A percentile compares a stretch with the other conserved stretches of the same genome.
Conservation (phyloP, 441 rosid genomes). For the Corymbia calophylla region DNA sequence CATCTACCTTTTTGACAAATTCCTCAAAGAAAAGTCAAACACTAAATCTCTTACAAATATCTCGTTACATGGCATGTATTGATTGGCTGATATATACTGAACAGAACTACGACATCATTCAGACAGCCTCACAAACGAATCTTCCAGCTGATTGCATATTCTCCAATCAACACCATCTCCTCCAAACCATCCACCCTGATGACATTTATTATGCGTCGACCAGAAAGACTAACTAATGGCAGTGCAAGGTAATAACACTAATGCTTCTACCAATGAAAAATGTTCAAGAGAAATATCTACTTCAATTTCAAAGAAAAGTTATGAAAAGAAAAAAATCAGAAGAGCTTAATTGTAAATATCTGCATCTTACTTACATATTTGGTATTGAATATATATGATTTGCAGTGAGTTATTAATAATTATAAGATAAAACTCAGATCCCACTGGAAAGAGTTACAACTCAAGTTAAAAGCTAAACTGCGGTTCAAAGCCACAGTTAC, state of each 20-base stretch:
- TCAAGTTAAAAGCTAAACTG: neutral
- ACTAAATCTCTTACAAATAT: neutral
- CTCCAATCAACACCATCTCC: neutral
- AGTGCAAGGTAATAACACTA: neutral
- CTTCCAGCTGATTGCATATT: neutral
- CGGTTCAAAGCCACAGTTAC: neutral
- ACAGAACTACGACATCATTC: neutral
- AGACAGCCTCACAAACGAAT: neutral
- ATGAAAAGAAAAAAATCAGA: neutral
- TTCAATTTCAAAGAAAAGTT: neutral
- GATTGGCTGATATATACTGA: neutral
- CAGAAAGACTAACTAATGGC: neutral
- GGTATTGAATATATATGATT: neutral
- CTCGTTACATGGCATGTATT: neutral
- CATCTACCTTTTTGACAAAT: neutral
- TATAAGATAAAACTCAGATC: neutral
- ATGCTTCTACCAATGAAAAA: neutral
- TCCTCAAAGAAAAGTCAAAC: neutral
- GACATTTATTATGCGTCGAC: neutral
- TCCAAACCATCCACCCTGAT: neutral
- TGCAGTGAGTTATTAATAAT: neutral
- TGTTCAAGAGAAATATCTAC: neutral
- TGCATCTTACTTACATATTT: neutral
- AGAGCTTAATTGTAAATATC: neutral
- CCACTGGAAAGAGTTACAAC: neutral